phyloP scores from a whole-genome alignment of 441 rosid species.

The Croton laevigatus region DNA sequence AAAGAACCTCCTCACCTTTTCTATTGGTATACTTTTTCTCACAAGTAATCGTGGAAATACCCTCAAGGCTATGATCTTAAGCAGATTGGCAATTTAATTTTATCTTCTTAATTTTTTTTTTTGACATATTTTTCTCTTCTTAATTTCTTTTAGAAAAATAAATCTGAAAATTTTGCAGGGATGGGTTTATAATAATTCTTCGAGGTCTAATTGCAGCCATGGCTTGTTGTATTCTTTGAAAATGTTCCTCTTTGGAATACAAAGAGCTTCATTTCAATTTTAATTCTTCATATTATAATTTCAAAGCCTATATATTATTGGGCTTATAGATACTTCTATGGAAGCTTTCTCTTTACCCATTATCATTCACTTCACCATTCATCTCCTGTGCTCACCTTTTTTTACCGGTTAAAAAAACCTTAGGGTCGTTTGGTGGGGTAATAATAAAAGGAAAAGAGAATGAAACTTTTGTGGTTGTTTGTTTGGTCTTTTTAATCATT shows the following conservation, averaged over 20 bases:
- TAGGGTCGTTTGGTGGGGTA: no score
- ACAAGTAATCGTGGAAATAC: conserved; percentile 45
- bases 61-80: conserved; percentile 73
- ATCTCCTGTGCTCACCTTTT: conserved; percentile 67
- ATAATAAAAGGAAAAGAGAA: no score
- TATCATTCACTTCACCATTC: conserved; percentile 83
- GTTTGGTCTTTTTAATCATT: no score
- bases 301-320: conserved; percentile 85
- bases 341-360: conserved; percentile 45
- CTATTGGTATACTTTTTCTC: conserved; percentile 75
- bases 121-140: no score
- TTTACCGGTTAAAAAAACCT: no score
- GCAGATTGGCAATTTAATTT: conserved; percentile 52
- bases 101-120: not conserved
- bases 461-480: no score
- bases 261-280: conserved; percentile 52
- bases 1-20: no score
- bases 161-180: conserved; percentile 46
- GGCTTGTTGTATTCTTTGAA: conserved; percentile 44
- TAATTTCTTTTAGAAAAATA: no score
- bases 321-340: conserved; percentile 62
- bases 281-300: conserved; percentile 61
- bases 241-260: conserved; percentile 64
- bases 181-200: conserved; percentile 74
- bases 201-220: conserved; percentile 65